Conservation (phyloP, 257 asterid species). For the Thymus quinquecostatus region DNA sequence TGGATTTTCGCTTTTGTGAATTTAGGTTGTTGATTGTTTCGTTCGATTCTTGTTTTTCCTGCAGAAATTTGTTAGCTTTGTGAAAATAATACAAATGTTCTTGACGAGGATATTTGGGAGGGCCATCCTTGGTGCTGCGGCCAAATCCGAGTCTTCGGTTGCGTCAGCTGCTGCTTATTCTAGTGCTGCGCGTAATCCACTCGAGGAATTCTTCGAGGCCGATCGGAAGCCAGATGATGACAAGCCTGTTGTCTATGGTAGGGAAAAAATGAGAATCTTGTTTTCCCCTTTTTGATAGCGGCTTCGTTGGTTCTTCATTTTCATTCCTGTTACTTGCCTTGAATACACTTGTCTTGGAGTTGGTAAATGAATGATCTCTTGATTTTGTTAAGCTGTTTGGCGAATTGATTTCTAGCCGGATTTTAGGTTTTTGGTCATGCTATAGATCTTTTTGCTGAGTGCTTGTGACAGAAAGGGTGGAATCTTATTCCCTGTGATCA, state of each 20-base stretch:
- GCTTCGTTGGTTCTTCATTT: constrained; percentile 8
- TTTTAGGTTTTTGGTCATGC: background rate
- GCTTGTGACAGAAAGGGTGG: constrained; percentile 6
- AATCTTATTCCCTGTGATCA: background rate
- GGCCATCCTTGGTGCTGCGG: constrained; percentile 66
- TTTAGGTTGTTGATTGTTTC: background rate
- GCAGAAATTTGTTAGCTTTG: constrained; percentile 32
- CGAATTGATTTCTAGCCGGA: background rate
- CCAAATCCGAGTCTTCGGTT: constrained; percentile 65
- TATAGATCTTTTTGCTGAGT: background rate
- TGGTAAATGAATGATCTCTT: background rate
- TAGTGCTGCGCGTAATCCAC: constrained; percentile 53
- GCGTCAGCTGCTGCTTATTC: constrained; percentile 52
- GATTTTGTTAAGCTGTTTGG: constrained; percentile 9
- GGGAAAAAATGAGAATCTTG: background rate
- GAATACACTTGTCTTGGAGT: background rate
- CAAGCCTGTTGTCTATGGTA: constrained; percentile 79
- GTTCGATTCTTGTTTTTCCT: background rate
- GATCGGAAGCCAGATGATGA: constrained; percentile 68
- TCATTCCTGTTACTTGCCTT: background rate
- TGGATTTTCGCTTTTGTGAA: constrained; percentile 14
- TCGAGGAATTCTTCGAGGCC: constrained; percentile 76
- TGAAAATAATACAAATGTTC: constrained; percentile 40
- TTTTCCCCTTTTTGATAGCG: background rate
- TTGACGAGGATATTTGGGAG: constrained; percentile 66